These are phyloP conservation scores for Manihot esculenta DNA, from an alignment of 441 rosid genomes.

Conservation along the genomic window DNA sequence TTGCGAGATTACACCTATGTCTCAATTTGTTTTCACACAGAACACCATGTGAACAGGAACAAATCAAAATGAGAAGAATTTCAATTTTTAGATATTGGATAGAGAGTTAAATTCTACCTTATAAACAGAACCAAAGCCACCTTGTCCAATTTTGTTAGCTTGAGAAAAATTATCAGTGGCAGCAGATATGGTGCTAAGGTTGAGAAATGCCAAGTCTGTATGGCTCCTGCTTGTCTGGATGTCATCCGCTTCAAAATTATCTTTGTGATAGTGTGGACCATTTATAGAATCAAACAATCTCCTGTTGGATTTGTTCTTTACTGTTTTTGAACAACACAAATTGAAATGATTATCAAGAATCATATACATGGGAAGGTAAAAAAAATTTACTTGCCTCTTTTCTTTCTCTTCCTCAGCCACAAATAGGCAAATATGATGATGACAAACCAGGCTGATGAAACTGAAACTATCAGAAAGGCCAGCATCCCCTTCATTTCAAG, in stretches of 20 bases:
- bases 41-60: background rate
- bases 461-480: slow-evolving; percentile 3
- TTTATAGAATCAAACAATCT: background rate
- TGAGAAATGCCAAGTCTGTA: background rate
- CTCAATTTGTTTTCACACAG: no score
- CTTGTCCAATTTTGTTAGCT: slow-evolving; percentile 21
- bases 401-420: slow-evolving; percentile 1
- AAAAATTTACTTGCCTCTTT: background rate
- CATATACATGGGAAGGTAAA: no score
- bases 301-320: background rate
- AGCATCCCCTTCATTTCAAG: background rate
- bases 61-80: no score
- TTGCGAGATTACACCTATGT: no score
- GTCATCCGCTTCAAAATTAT: background rate
- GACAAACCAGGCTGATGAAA: slow-evolving; percentile 5
- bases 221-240: background rate
- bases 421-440: background rate
- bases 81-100: no score
- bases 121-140: slow-evolving; percentile 35
- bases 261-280: background rate
- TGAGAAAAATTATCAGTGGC: background rate
- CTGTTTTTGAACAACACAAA: background rate
- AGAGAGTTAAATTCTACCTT: slow-evolving; percentile 12
- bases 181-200: background rate
- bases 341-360: background rate